These are phyloP conservation scores for Pseudognaphalium luteoalbum DNA, from an alignment of 129 eudicot genomes.

Conservation along the genomic window DNA sequence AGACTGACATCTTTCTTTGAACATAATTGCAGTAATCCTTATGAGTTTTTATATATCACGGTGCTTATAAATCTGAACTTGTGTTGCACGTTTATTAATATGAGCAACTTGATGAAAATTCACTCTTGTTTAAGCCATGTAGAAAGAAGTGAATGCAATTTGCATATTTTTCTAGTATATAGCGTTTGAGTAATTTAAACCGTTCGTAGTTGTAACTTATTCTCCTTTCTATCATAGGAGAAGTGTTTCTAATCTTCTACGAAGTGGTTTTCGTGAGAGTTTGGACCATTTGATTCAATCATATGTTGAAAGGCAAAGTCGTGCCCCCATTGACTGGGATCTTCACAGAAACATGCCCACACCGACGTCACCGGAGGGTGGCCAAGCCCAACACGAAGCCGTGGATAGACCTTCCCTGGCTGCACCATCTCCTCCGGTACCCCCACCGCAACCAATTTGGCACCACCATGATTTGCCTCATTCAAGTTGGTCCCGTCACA, in stretches of 20 bases:
- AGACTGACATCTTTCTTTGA: too few species aligned
- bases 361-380: constrained; percentile 55
- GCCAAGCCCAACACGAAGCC: constrained; percentile 53
- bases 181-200: neutral
- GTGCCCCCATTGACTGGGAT: constrained; percentile 90
- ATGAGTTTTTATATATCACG: too few species aligned
- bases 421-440: constrained; percentile 80
- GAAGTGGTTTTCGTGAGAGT: constrained; percentile 96
- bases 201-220: neutral
- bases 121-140: neutral
- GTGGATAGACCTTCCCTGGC: constrained; percentile 55
- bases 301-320: constrained; percentile 86
- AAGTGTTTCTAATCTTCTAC: constrained; percentile 95
- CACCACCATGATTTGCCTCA: constrained; percentile 84
- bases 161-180: neutral
- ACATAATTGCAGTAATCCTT: too few species aligned
- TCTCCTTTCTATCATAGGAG: constrained; percentile 55
- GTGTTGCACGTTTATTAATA: neutral
- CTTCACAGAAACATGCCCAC: constrained; percentile 75
- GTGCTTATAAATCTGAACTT: neutral
- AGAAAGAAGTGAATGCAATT: neutral
- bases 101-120: neutral
- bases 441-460: constrained; percentile 98
- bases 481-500: constrained; percentile 81
- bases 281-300: constrained; percentile 90